phyloP scores from a whole-genome alignment of 441 rosid species.

The Brassica hybrid region DNA sequence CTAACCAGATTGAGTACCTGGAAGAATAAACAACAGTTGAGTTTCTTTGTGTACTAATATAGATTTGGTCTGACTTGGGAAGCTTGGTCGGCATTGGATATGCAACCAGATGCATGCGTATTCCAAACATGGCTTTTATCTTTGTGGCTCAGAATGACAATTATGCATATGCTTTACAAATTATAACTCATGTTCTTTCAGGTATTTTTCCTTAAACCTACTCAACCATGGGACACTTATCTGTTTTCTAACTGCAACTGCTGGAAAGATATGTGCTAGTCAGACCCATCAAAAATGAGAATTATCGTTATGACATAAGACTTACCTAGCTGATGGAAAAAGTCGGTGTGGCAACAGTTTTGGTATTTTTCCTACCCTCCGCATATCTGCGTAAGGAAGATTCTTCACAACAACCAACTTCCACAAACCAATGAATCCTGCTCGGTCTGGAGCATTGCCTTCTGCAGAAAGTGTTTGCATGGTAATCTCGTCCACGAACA shows the following conservation, averaged over 20 bases:
- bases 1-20: conserved; percentile 99
- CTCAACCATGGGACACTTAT: conserved; percentile 6
- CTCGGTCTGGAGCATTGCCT: conserved; percentile 76
- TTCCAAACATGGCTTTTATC: neutral
- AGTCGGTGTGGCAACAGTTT: conserved; percentile 88
- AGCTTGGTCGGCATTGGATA: conserved; percentile 6
- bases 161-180: conserved; percentile 22
- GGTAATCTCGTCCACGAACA: conserved; percentile 90
- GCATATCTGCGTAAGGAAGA: conserved; percentile 89
- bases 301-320: conserved; percentile 17
- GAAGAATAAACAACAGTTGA: conserved; percentile 21
- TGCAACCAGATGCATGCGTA: conserved; percentile 9
- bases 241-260: conserved; percentile 13
- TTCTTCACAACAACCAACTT: conserved; percentile 89
- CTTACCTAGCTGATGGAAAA: conserved; percentile 97
- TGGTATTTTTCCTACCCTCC: conserved; percentile 97
- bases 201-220: neutral
- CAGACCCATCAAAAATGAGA: conserved; percentile 13
- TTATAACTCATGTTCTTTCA: conserved; percentile 5
- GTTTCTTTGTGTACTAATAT: neutral
- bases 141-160: conserved; percentile 18
- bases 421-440: conserved; percentile 95
- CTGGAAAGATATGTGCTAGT: conserved; percentile 9
- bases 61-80: conserved; percentile 23
- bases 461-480: conserved; percentile 77